Conservation (phyloP, 208 protist genomes). For the Leishmania tarentolae region DNA sequence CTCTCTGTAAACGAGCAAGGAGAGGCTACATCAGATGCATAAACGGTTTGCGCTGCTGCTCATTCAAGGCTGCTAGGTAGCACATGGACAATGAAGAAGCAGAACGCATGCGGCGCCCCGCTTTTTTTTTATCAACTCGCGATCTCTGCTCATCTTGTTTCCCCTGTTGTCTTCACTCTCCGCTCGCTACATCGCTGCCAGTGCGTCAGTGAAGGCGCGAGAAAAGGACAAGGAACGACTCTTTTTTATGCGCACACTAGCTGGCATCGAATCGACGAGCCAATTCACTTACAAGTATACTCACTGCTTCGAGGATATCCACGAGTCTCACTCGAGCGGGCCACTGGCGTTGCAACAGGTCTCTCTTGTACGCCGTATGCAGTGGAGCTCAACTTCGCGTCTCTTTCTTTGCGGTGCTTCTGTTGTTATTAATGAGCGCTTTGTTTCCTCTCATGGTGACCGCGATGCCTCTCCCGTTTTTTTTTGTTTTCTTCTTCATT, state of each 20-base stretch:
- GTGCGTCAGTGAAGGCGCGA: not conserved
- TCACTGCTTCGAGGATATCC: not conserved
- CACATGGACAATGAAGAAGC: not conserved
- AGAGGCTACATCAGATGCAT: not conserved
- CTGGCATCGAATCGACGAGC: not conserved
- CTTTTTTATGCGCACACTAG: not conserved
- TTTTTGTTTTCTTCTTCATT: not conserved
- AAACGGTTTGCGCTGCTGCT: not conserved
- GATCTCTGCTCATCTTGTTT: not conserved
- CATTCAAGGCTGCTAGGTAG: not conserved
- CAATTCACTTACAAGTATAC: not conserved
- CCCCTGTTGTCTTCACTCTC: not conserved
- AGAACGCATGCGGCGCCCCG: not conserved
- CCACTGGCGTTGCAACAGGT: not conserved
- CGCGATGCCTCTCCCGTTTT: not conserved
- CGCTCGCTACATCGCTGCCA: conserved; percentile 1
- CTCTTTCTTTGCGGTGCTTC: not conserved
- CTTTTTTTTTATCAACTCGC: not conserved
- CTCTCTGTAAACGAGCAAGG: not conserved
- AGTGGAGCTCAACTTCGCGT: not conserved
- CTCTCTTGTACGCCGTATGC: not conserved
- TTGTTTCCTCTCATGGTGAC: not conserved
- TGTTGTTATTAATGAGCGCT: not conserved
- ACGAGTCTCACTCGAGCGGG: not conserved
- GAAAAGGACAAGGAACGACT: not conserved